A percentile compares a stretch with the other conserved stretches of the same genome.
These are phyloP conservation scores for Fragosphaeria purpurea DNA, from an alignment of 2,329 filamentous ascomycete species.

Conservation along the genomic window DNA sequence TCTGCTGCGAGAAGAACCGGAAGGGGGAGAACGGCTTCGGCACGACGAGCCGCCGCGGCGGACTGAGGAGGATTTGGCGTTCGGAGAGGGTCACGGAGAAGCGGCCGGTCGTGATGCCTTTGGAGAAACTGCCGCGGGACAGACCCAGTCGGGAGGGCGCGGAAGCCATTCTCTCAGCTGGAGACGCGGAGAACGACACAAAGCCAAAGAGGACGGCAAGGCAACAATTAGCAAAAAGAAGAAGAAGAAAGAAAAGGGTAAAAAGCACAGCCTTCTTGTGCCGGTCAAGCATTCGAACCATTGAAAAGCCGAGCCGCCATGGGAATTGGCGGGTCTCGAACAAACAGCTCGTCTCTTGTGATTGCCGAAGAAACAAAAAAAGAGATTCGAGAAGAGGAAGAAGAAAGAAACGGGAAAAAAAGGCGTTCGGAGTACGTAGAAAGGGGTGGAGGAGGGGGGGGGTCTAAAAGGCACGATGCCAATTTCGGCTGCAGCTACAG, in stretches of 20 bases:
- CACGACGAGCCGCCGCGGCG: constrained; percentile 7
- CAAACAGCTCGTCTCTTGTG: too few relatives aligned
- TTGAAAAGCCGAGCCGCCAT: constrained; percentile 9
- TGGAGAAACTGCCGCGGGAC: constrained; percentile 12
- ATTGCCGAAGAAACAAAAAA: constrained; percentile 1
- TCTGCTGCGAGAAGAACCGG: constrained; percentile 29
- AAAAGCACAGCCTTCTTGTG: constrained; percentile 1
- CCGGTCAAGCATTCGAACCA: constrained; percentile 6
- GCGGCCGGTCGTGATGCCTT: constrained; percentile 10
- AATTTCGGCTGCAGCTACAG: constrained; percentile 7
- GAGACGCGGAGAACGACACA: constrained; percentile 3
- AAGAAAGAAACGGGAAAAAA: background rate
- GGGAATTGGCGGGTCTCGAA: background rate
- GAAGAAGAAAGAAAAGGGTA: constrained; percentile 9
- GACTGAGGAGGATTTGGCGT: constrained; percentile 13
- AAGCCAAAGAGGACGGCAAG: background rate
- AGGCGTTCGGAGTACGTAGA: too few relatives aligned
- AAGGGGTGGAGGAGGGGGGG: background rate
- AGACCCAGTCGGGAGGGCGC: constrained; percentile 15
- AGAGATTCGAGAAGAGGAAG: background rate
- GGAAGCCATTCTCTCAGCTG: constrained; percentile 11
- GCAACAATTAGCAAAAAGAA: constrained; percentile 10
- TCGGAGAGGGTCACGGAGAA: constrained; percentile 11
- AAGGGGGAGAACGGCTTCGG: constrained; percentile 9
- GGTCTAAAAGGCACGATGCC: background rate